Evolutionary conservation across 805 yeast genomes (phyloP), one percentile per base, ranked within the genome.

Genomic region (Saturnispora sanitii): DNA sequence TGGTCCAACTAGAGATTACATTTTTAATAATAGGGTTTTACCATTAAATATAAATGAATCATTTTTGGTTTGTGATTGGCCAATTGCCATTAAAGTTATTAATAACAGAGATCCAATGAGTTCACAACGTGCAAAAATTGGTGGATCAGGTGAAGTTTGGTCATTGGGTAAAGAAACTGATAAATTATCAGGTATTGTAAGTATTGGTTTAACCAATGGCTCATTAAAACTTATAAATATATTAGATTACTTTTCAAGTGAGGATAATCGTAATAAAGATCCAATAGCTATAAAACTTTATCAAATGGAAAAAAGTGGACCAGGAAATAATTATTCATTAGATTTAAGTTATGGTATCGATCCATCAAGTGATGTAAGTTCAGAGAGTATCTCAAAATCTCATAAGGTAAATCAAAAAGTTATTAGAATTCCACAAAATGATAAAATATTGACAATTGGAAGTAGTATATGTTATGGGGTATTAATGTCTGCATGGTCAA

Each of bases 401-500:
- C 12, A 18, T 2, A 42, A 45, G 26, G 40, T 33, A 22, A 17
- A 21, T 29, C 33, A 33, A 12, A 26, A 21, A 9, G 30, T 26
- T 6, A 28, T 40, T 6, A 28, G 26, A 17, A 12, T 34, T n/a
- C 43, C 52, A 15, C 45, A 49, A n/a, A 48, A 51, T 29, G 41
- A 46, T 11, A 45, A 39, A 3, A 27, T 45, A 4, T 40, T 45
- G 29, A 33, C 52, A 4, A 18, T 41, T 16, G 38, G 37, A 6
- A 30, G 36, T 7, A 26, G 45, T 16, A 26, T 37, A 26, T 12
- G 38, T 11, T 37, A 37, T 9, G 47, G 58, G 4, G 35, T 53
- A 37, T 32, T 53, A 11, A 46, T 54, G 17, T 48, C 53, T 15
- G 30, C 45, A n/a, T 58, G 52, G 48, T 57, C 49, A 4, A 52